Base-by-base conservation (phyloP, 495 filamentous ascomycete genomes). In the Wilcoxina mikolae region DNA sequence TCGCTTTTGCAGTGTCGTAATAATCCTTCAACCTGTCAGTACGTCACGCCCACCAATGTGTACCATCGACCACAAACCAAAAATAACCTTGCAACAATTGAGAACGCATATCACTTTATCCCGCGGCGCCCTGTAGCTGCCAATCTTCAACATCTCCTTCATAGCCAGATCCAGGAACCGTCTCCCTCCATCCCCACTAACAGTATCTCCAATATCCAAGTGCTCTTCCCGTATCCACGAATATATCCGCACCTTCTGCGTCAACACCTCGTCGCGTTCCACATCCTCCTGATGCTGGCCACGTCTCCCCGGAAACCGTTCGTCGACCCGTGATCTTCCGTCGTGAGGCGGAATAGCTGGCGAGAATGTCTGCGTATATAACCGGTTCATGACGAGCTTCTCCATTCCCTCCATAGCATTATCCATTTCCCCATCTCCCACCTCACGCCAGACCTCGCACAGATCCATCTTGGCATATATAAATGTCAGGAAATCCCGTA, bases 401-500 rank as follows among this genome's bases (percentile, higher is more conserved):
- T 99, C 91, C 93, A 99, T 99, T 26, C 91, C 91, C 71, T 99
- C 91, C 58, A 87, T 78, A 12, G 93, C 93, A 71, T 99, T 95
- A 68, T 96, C 91, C 67, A 99, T 95, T 65, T 99, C 91, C 5
- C 84, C 86, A 66, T 96, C 93, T 0, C 89, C 94, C 0, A 95
- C 87, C 38, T 88, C 83, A 45, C 86, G 81, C 91, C 91, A 99
- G 4, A 99, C 85, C 54, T 99, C 91, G 63, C 91, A 99, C 59
- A 85, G 78, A n/a, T 82, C 87, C 91, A 99, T 99, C 69, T 95
- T 95, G 68, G 91, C 94, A 38, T 85, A 84, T 55, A 99, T 99
- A 59, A 99, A 99, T n/a, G 85, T 76, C 35, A 99, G 73, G 62
- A 99, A 99, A 65, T 99, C 91, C 53, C 85, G 80, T 56, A 99